These are phyloP conservation scores for Herpotrichia juniperi DNA, from an alignment of 2,329 filamentous ascomycete species.

Conservation along the genomic window DNA sequence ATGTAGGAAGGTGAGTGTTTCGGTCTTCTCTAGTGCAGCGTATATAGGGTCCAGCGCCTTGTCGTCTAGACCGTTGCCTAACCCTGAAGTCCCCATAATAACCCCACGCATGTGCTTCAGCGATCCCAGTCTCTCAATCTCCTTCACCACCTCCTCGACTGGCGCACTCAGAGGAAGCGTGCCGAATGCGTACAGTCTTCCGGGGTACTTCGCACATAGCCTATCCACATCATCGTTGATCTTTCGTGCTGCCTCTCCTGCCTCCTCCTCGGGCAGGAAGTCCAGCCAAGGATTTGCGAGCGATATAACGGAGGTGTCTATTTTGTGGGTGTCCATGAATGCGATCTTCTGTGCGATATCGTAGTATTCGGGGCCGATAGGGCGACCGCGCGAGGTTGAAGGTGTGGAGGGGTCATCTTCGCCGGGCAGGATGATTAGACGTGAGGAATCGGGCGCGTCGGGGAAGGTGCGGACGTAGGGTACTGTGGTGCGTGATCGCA, in stretches of 20 bases:
- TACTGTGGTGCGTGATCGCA: slow-evolving; percentile 64
- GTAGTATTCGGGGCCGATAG: slow-evolving; percentile 82
- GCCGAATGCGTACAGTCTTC: slow-evolving; percentile 81
- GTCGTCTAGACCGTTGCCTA: slow-evolving; percentile 84
- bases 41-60: slow-evolving; percentile 74
- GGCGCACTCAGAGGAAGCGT: slow-evolving; percentile 78
- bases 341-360: slow-evolving; percentile 78
- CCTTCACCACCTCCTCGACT: slow-evolving; percentile 63
- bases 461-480: slow-evolving; percentile 73
- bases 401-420: slow-evolving; percentile 60
- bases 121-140: slow-evolving; percentile 66
- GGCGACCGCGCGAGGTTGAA: slow-evolving; percentile 70
- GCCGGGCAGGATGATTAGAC: slow-evolving; percentile 69
- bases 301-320: slow-evolving; percentile 83
- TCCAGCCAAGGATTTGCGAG: slow-evolving; percentile 95
- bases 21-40: slow-evolving; percentile 67
- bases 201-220: slow-evolving; percentile 70
- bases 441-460: slow-evolving; percentile 59
- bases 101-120: slow-evolving; percentile 80
- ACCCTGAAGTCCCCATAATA: slow-evolving; percentile 83
- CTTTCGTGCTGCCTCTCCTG: slow-evolving; percentile 65
- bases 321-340: slow-evolving; percentile 86
- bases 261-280: slow-evolving; percentile 70
- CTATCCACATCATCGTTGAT: slow-evolving; percentile 80
- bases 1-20: slow-evolving; percentile 79